Percentiles rank a stretch among this genome's conserved stretches.
These are phyloP conservation scores for Anastatica hierochuntica DNA, from an alignment of 345 rosid species.

Conservation along the genomic window DNA sequence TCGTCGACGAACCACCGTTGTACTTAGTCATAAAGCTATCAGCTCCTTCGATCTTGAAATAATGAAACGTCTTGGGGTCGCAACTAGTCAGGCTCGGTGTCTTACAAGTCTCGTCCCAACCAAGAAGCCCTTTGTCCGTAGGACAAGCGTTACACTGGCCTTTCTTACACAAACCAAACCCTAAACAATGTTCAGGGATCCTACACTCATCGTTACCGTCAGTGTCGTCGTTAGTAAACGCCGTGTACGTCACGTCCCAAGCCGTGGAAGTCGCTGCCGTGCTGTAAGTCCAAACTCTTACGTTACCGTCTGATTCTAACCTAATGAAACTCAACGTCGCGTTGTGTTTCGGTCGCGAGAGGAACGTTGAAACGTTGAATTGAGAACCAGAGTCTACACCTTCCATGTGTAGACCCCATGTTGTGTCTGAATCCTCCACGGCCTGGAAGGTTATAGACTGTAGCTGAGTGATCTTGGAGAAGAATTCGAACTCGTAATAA, in stretches of 20 bases:
- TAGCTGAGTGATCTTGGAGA: background rate
- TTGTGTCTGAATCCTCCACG: slow-evolving; percentile 20
- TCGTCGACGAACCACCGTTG: slow-evolving; percentile 31
- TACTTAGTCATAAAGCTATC: slow-evolving; percentile 41
- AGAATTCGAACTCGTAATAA: slow-evolving; percentile 9
- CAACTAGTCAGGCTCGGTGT: slow-evolving; percentile 16
- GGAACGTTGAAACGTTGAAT: slow-evolving; percentile 2
- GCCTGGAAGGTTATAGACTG: slow-evolving; percentile 17
- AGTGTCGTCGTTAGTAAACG: slow-evolving; percentile 18
- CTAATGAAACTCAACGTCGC: slow-evolving; percentile 33
- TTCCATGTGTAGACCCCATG: slow-evolving; percentile 13
- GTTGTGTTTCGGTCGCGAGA: slow-evolving; percentile 34
- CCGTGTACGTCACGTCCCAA: slow-evolving; percentile 37
- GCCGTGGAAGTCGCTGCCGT: slow-evolving; percentile 23
- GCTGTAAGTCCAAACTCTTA: slow-evolving; percentile 34
- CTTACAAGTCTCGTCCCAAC: slow-evolving; percentile 40
- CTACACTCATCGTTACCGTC: slow-evolving; percentile 28
- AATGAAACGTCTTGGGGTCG: slow-evolving; percentile 13
- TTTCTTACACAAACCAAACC: slow-evolving; percentile 24
- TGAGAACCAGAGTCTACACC: background rate
- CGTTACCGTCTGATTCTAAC: slow-evolving; percentile 44
- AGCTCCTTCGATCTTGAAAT: slow-evolving; percentile 41
- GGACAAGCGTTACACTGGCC: slow-evolving; percentile 31
- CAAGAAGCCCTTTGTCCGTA: slow-evolving; percentile 24
- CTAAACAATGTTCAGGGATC: slow-evolving; percentile 22